Conservation (phyloP, 129 eudicot genomes). For the Deinandra increscens region DNA sequence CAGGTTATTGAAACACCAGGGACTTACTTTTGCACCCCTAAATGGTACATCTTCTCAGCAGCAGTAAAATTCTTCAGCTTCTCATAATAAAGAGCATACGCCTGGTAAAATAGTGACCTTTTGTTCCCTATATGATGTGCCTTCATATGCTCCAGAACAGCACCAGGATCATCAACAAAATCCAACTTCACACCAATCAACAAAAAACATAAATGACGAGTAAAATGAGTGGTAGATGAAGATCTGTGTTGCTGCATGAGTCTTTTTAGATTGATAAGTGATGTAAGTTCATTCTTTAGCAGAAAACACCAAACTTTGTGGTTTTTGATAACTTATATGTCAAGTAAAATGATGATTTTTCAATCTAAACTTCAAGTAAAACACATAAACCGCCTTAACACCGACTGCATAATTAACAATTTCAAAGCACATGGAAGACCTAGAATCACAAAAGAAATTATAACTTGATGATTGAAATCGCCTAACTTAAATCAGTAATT, state of each 20-base stretch:
- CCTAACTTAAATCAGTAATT: not conserved
- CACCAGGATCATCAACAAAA: slow-evolving; percentile 82
- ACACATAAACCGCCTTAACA: not conserved
- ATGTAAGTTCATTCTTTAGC: not conserved
- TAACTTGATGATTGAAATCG: not conserved
- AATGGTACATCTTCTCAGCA: slow-evolving; percentile 80
- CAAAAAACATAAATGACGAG: slow-evolving; percentile 20
- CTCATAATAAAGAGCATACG: slow-evolving; percentile 88
- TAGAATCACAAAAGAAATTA: not conserved
- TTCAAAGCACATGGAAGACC: not conserved
- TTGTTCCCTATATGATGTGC: slow-evolving; percentile 57
- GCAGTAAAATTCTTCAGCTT: slow-evolving; percentile 76
- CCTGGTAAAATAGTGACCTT: slow-evolving; percentile 79
- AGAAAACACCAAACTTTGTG: slow-evolving; percentile 5
- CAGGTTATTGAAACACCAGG: not conserved
- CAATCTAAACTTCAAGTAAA: not conserved
- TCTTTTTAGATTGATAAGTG: not conserved
- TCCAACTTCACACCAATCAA: slow-evolving; percentile 66
- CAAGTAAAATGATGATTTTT: not conserved
- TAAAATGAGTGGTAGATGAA: not conserved
- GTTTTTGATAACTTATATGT: not conserved
- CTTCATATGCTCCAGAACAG: slow-evolving; percentile 72
- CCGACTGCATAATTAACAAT: not conserved
- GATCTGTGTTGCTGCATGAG: no score
- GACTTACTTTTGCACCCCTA: slow-evolving; percentile 85